phyloP scores from a whole-genome alignment of 2,329 filamentous ascomycete genomes.

The Lasiodiplodia sp. region DNA sequence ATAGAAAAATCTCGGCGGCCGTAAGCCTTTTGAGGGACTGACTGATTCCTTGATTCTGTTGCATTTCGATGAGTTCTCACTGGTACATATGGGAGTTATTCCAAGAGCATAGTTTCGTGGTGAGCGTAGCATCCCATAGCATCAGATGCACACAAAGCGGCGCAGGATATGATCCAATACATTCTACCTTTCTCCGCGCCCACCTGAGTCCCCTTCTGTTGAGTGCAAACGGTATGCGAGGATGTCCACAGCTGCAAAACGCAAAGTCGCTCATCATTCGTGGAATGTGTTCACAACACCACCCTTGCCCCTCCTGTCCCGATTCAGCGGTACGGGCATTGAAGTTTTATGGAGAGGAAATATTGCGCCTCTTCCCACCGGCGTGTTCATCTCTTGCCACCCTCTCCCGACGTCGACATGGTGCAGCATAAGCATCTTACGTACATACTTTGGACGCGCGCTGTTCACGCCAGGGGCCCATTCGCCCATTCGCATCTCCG shows the following conservation, averaged over 20 bases:
- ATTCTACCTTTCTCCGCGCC: constrained; percentile 12
- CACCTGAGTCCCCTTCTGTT: neutral
- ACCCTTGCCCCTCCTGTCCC: neutral
- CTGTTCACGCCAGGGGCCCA: neutral
- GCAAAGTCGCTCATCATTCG: neutral
- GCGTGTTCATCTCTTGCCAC: neutral
- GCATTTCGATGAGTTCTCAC: constrained; percentile 1
- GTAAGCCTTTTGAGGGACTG: constrained; percentile 3
- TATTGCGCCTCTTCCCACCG: neutral
- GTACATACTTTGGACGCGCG: neutral
- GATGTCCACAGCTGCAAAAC: neutral
- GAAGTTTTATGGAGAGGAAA: neutral
- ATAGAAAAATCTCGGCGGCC: constrained; percentile 12
- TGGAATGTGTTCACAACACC: constrained; percentile 2
- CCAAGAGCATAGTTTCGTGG: constrained; percentile 10
- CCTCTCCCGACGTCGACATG: neutral
- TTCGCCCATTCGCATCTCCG: neutral
- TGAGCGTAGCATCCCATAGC: constrained; percentile 14
- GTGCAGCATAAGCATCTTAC: neutral
- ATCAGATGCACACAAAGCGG: constrained; percentile 11
- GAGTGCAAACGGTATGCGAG: neutral
- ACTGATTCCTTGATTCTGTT: constrained; percentile 9
- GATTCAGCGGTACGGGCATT: neutral
- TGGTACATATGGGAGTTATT: constrained; percentile 21
- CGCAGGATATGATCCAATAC: constrained; percentile 22